Evolutionary conservation across 1,284 basidiomycete species (phyloP).

Genomic region (Austroboletus olivaceoglutinosus): DNA sequence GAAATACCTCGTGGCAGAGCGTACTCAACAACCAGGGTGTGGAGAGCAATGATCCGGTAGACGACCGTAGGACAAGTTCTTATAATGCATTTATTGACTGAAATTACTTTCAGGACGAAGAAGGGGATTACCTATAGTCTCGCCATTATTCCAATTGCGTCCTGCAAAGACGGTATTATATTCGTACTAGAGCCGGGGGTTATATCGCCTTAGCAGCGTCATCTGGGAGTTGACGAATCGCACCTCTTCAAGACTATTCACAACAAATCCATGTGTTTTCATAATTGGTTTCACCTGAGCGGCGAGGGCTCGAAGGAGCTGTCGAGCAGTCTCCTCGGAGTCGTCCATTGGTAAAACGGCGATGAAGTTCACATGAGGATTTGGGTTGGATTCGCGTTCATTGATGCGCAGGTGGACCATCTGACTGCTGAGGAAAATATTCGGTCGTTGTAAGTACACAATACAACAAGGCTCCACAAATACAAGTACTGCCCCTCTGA

Average conservation of each 20-base stretch:
- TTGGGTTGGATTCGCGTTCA: conserved; percentile 67
- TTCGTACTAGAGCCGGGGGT: conserved; percentile 54
- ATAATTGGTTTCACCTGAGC: conserved; percentile 79
- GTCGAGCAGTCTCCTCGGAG: conserved; percentile 53
- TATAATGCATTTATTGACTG: neutral
- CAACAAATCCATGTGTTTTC: conserved; percentile 69
- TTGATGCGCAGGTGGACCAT: conserved; percentile 77
- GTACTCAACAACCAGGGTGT: conserved; percentile 71
- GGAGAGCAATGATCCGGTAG: conserved; percentile 57
- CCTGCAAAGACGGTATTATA: conserved; percentile 74
- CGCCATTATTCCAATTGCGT: conserved; percentile 78
- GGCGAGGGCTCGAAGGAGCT: conserved; percentile 70
- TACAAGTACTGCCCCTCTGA: neutral
- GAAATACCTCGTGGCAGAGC: conserved; percentile 75
- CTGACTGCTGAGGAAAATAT: neutral
- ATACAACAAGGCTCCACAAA: too few species aligned
- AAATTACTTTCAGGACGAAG: neutral
- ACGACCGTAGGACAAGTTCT: conserved; percentile 72
- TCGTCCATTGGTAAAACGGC: conserved; percentile 50
- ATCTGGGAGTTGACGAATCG: conserved; percentile 10
- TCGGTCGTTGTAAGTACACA: neutral
- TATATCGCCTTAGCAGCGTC: conserved; percentile 1
- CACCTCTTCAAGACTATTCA: conserved; percentile 81
- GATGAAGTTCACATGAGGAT: conserved; percentile 74
- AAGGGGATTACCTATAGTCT: conserved; percentile 57